Conservation (phyloP, 208 protist species). For the Leishmania aethiopica region DNA sequence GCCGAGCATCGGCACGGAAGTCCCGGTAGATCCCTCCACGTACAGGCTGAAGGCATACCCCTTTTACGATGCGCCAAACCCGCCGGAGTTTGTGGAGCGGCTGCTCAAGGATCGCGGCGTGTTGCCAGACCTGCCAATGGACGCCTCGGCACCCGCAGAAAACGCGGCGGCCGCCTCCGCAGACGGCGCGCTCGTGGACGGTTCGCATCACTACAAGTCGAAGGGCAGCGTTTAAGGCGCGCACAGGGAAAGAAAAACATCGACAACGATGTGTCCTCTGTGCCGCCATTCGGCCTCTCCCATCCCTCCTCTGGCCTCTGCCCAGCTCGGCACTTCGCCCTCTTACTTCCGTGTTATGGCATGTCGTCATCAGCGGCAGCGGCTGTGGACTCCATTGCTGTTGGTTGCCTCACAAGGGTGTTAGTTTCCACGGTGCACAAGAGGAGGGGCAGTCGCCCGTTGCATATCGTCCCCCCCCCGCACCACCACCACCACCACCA, state of each 20-base stretch:
- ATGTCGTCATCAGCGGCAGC: background rate
- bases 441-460: background rate
- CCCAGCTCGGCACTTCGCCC: background rate
- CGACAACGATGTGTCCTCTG: background rate
- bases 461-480: background rate
- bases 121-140: slow-evolving; percentile 71
- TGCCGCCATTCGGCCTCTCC: background rate
- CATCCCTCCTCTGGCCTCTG: background rate
- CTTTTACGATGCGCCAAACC: slow-evolving; percentile 90
- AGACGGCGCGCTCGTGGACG: slow-evolving; percentile 23
- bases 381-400: background rate
- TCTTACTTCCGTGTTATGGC: background rate
- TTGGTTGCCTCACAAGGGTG: background rate
- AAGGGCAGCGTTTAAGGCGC: slow-evolving; percentile 22
- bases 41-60: slow-evolving; percentile 87
- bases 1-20: slow-evolving; percentile 85
- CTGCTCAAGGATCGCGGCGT: slow-evolving; percentile 89
- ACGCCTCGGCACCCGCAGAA: slow-evolving; percentile 36
- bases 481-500: background rate
- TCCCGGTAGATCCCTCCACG: slow-evolving; percentile 65
- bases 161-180: slow-evolving; percentile 13
- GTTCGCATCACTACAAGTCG: slow-evolving; percentile 47
- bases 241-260: slow-evolving; percentile 40
- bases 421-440: background rate
- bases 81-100: slow-evolving; percentile 83